phyloP scores from a whole-genome alignment of 1,284 basidiomycete species.

The Malassezia cuniculi region DNA sequence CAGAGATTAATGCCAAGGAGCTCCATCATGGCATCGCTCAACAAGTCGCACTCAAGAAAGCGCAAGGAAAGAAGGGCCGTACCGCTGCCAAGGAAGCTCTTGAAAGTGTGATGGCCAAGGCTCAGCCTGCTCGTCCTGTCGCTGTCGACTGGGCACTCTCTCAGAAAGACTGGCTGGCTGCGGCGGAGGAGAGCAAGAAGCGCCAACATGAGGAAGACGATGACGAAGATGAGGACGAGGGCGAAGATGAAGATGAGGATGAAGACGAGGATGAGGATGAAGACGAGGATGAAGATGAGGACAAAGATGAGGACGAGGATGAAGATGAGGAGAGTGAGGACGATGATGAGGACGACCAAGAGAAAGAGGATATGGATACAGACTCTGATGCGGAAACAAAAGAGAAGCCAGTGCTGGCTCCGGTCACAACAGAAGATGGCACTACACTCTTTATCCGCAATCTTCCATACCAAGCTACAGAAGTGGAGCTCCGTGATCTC shows the following conservation, averaged over 20 bases:
- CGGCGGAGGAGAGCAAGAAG: slow-evolving; percentile 37
- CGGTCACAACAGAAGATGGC: slow-evolving; percentile 50
- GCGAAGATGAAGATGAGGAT: slow-evolving; percentile 45
- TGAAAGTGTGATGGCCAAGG: slow-evolving; percentile 18
- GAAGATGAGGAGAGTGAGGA: slow-evolving; percentile 47
- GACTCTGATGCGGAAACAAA: slow-evolving; percentile 36
- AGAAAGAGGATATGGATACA: slow-evolving; percentile 36
- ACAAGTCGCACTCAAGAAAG: slow-evolving; percentile 54
- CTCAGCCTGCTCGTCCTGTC: slow-evolving; percentile 55
- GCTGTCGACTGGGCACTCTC: slow-evolving; percentile 95
- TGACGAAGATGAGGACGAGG: slow-evolving; percentile 27
- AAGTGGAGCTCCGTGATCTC: slow-evolving; percentile 35
- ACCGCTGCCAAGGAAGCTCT: slow-evolving; percentile 52
- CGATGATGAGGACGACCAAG: slow-evolving; percentile 44
- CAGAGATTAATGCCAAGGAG: slow-evolving; percentile 68
- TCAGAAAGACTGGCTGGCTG: slow-evolving; percentile 77
- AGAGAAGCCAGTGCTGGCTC: slow-evolving; percentile 33
- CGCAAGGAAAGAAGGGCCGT: slow-evolving; percentile 55
- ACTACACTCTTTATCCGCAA: slow-evolving; percentile 91
- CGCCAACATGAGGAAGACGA: slow-evolving; percentile 46
- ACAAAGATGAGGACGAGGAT: slow-evolving; percentile 3
- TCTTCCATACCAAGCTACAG: slow-evolving; percentile 66
- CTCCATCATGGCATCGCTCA: slow-evolving; percentile 57
- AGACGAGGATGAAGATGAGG: slow-evolving; percentile 25
- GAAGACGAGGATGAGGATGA: slow-evolving; percentile 48